Evolutionary conservation across 129 eudicot species (phyloP).

Genomic region (carrot (Daucus carota)): DNA sequence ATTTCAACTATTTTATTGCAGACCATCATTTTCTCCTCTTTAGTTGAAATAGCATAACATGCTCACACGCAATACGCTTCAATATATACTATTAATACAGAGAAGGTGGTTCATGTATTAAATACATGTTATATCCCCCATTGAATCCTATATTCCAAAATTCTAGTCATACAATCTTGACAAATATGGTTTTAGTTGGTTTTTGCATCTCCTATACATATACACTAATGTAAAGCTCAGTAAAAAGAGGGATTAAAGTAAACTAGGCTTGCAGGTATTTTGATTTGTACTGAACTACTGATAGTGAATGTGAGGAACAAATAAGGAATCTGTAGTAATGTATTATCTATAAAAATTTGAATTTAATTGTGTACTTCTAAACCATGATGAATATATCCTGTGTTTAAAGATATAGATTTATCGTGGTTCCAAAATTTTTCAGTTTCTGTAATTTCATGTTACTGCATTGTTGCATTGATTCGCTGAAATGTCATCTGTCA

Average conservation of each 20-base stretch:
- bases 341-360: not conserved
- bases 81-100: not conserved
- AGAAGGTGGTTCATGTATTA: not conserved
- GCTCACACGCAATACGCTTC: not conserved
- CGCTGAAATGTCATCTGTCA: conserved; percentile 7
- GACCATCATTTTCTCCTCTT: not conserved
- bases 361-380: not conserved
- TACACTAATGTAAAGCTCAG: not conserved
- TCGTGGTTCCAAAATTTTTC: not conserved
- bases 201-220: not conserved
- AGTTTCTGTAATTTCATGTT: not conserved
- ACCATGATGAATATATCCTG: not conserved
- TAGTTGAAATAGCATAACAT: not conserved
- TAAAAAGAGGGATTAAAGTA: too few species aligned
- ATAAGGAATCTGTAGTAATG: not conserved
- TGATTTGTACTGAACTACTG: not conserved
- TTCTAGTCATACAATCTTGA: not conserved
- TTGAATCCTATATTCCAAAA: not conserved
- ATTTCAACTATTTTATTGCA: not conserved
- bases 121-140: not conserved
- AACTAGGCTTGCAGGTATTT: not conserved
- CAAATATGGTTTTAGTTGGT: not conserved
- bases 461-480: not conserved
- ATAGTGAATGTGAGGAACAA: not conserved
- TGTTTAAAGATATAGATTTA: not conserved